Conservation (phyloP, 306 rosid genomes). For the Sindora glabra region DNA sequence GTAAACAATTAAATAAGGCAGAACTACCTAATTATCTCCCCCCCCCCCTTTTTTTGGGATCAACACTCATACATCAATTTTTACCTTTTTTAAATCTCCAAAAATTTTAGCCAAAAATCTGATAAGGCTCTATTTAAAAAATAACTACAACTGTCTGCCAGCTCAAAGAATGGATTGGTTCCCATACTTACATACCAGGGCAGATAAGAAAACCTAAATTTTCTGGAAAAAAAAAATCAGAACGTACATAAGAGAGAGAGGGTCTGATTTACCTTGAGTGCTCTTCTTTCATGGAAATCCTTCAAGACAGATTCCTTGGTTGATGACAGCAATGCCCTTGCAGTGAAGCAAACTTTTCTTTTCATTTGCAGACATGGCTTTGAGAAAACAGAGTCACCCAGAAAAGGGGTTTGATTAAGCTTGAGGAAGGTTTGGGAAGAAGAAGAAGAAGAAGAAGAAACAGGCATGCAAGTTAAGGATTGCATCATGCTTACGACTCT, state of each 20-base stretch:
- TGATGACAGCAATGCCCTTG: conserved; percentile 51
- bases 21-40: too few relatives aligned
- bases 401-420: conserved; percentile 35
- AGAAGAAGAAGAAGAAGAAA: conserved; percentile 52
- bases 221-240: background rate
- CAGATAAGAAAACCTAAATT: background rate
- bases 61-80: too few relatives aligned
- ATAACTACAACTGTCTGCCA: too few relatives aligned
- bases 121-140: too few relatives aligned
- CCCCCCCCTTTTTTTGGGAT: too few relatives aligned
- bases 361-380: conserved; percentile 32
- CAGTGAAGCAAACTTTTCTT: conserved; percentile 36
- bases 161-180: too few relatives aligned
- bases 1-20: too few relatives aligned
- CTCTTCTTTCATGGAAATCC: conserved; percentile 55
- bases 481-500: conserved; percentile 29
- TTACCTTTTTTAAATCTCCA: too few relatives aligned
- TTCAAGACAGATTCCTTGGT: conserved; percentile 53
- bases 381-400: conserved; percentile 14
- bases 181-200: too few relatives aligned
- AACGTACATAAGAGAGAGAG: background rate
- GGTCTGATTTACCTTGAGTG: conserved; percentile 64
- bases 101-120: too few relatives aligned
- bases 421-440: conserved; percentile 42
- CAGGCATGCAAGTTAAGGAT: conserved; percentile 39